These are phyloP conservation scores for Excoecaria cochinchinensis DNA, from an alignment of 345 rosid species.

Conservation along the genomic window DNA sequence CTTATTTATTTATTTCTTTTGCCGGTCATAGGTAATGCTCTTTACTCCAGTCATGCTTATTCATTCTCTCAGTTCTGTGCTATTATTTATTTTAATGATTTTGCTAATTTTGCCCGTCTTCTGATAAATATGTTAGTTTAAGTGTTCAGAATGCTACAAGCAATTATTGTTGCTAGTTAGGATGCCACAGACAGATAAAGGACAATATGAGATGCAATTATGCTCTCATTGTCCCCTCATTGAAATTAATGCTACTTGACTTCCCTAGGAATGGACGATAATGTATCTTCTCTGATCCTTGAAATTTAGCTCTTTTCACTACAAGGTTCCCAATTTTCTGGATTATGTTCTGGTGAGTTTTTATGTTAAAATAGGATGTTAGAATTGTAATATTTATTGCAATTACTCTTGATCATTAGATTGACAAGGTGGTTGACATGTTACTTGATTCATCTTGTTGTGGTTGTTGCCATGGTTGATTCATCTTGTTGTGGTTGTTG, in stretches of 20 bases:
- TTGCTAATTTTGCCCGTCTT: not conserved
- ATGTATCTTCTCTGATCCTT: not conserved
- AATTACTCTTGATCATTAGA: not conserved
- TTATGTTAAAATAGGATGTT: not conserved
- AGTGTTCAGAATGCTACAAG: not conserved
- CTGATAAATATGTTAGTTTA: not conserved
- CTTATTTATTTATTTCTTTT: not conserved
- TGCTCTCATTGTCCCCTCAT: not conserved
- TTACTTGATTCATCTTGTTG: not conserved
- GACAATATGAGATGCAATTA: not conserved
- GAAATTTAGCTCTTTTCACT: not conserved
- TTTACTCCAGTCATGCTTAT: not conserved
- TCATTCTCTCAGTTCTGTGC: not conserved
- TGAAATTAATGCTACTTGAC: not conserved
- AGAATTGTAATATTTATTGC: not conserved
- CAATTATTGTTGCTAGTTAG: not conserved
- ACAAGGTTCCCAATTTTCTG: not conserved
- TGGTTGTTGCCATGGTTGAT: not conserved
- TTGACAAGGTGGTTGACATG: not conserved
- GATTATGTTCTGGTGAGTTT: not conserved
- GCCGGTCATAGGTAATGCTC: not conserved
- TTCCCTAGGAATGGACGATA: not conserved
- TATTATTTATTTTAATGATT: not conserved
- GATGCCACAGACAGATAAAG: not conserved
- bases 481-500: not conserved